phyloP scores from a whole-genome alignment of 169 alveolate species.

The Eimeria brunetti region DNA sequence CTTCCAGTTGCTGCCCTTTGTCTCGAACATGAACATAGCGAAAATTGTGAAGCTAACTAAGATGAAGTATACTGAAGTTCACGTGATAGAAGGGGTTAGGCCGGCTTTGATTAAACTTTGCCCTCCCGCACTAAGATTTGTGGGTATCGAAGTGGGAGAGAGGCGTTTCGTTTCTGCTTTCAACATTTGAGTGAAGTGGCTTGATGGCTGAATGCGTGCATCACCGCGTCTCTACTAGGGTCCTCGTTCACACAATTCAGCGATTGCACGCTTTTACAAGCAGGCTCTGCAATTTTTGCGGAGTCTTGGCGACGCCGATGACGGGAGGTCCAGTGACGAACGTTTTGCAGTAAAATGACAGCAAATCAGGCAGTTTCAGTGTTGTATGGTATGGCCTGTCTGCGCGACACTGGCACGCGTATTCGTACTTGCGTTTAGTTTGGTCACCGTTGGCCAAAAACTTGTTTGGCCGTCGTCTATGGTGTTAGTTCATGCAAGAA shows the following conservation, averaged over 20 bases:
- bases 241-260: background rate
- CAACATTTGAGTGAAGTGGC: background rate
- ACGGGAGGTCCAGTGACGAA: background rate
- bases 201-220: background rate
- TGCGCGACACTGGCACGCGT: background rate
- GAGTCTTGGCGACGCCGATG: background rate
- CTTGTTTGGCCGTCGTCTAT: too few relatives aligned
- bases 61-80: background rate
- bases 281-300: background rate
- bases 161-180: background rate
- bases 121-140: background rate
- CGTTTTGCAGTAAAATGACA: background rate
- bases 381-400: background rate
- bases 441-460: too few relatives aligned
- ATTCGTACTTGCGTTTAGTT: too few relatives aligned
- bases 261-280: background rate
- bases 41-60: too few relatives aligned
- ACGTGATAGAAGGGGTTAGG: background rate
- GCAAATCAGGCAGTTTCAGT: background rate
- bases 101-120: background rate
- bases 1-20: too few relatives aligned
- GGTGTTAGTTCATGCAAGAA: too few relatives aligned
- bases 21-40: too few relatives aligned
- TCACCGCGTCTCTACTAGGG: too few relatives aligned
- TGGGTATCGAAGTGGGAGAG: background rate